Evolutionary conservation across 1,139 yeast species (phyloP), one percentile per base, ranked within the genome.

Genomic region (Sugiyamaella paludigena): DNA sequence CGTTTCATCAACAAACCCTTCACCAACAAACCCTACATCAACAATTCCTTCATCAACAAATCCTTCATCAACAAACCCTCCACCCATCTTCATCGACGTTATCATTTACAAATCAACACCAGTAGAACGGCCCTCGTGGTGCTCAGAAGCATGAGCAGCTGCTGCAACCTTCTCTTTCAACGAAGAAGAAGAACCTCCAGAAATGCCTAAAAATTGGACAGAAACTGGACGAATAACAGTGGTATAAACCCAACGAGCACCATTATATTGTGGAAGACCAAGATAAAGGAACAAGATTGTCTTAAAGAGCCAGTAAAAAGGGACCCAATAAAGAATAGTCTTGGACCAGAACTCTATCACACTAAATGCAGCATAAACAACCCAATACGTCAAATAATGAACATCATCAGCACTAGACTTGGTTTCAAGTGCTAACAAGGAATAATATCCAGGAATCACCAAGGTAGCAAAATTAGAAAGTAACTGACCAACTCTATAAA

Each of bases 301-400:
- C 80, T 92, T 92, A 77, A 92, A 79, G 65, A 92, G 80, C 81
- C 91, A 92, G 79, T 92, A 92, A 69, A 92, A 89, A 63, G 99
- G 98, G 60, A 92, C 72, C 95, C 96, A 87, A 77, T 87, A 87
- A 56, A 91, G 78, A 60, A 94, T 84, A 36, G 96, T 84, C 65
- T 83, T 81, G 54, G 96, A 84, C 98, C 98, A 92, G 78, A 88
- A 92, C 74, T 92, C 99, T 62, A 88, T 65, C 45, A 92, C 92
- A 67, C 84, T 87, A 74, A 92, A 81, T 63, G 82, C 83, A 30
- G 97, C 96, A 67, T 87, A 92, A 29, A 92, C 96, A 52, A 92
- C 96, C 98, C 98, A 92, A 71, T 92, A 91, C 33, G 96, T 85
- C 66, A 92, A 79, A 68, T 86, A 80, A 63, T 87, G 85, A 54